Evolutionary conservation across 345 rosid genomes (phyloP).

Genomic region (Brassica juncea): DNA sequence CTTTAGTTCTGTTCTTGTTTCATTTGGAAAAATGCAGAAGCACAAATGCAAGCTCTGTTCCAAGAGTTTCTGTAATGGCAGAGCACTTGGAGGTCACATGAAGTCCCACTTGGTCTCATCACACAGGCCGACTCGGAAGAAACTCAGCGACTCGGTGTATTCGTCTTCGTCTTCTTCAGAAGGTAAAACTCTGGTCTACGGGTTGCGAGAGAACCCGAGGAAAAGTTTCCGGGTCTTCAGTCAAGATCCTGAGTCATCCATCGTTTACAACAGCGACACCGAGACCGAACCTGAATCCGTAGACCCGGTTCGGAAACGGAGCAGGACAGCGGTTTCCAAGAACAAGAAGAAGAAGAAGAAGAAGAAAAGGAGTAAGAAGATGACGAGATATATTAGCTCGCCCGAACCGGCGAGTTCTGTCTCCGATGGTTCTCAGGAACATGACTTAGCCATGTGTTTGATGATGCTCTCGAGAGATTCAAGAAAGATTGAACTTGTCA

Average conservation of each 20-base stretch:
- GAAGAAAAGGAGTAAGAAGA: conserved; percentile 18
- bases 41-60: conserved; percentile 84
- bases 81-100: conserved; percentile 98
- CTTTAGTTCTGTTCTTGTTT: conserved; percentile 33
- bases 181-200: conserved; percentile 49
- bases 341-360: conserved; percentile 24
- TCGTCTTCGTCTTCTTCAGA: conserved; percentile 62
- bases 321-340: conserved; percentile 33
- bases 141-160: conserved; percentile 33
- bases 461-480: conserved; percentile 94
- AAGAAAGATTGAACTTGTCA: conserved; percentile 39
- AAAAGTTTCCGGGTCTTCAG: conserved; percentile 61
- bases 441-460: conserved; percentile 84
- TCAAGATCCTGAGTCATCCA: conserved; percentile 46
- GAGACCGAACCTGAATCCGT: conserved; percentile 68
- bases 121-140: conserved; percentile 34
- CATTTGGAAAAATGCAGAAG: conserved; percentile 58
- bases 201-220: conserved; percentile 74
- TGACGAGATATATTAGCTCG: conserved; percentile 25
- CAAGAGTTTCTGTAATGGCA: conserved; percentile 73
- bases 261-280: conserved; percentile 64
- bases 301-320: conserved; percentile 61
- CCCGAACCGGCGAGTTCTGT: conserved; percentile 84
- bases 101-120: conserved; percentile 75
- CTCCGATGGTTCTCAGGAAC: conserved; percentile 70